Conservation (phyloP, 2,329 filamentous ascomycete species). For the Aspergillus luchuensis region DNA sequence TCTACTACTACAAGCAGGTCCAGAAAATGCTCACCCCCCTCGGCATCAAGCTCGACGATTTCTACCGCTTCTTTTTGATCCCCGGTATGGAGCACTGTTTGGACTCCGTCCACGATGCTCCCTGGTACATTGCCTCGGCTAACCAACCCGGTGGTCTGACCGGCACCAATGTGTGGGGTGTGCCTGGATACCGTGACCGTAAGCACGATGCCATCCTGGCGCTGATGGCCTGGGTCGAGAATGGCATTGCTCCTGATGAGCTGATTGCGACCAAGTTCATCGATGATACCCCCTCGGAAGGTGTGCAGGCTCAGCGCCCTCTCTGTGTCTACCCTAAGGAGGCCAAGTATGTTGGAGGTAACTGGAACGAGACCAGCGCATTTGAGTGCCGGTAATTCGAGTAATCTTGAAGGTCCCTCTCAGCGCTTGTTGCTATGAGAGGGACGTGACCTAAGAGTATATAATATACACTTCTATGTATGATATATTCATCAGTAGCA, state of each 20-base stretch:
- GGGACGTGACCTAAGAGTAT: no score
- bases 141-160: constrained; percentile 1
- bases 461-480: no score
- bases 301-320: constrained; percentile 2
- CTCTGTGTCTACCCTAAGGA: not conserved
- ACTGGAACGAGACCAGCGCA: not conserved
- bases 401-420: not conserved
- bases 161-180: constrained; percentile 6
- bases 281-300: not conserved
- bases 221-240: constrained; percentile 24
- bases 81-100: constrained; percentile 19
- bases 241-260: constrained; percentile 16
- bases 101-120: constrained; percentile 7
- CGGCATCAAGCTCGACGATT: constrained; percentile 14
- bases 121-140: constrained; percentile 10
- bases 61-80: constrained; percentile 22
- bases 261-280: constrained; percentile 19
- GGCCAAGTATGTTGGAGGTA: constrained; percentile 3
- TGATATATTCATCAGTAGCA: no score
- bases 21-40: not conserved
- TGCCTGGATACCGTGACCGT: constrained; percentile 13
- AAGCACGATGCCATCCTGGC: constrained; percentile 21
- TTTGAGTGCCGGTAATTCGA: not conserved
- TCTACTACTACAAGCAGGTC: constrained; percentile 11
- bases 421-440: not conserved